Conservation (phyloP, 345 rosid species). For the Crucihimalaya himalaica region DNA sequence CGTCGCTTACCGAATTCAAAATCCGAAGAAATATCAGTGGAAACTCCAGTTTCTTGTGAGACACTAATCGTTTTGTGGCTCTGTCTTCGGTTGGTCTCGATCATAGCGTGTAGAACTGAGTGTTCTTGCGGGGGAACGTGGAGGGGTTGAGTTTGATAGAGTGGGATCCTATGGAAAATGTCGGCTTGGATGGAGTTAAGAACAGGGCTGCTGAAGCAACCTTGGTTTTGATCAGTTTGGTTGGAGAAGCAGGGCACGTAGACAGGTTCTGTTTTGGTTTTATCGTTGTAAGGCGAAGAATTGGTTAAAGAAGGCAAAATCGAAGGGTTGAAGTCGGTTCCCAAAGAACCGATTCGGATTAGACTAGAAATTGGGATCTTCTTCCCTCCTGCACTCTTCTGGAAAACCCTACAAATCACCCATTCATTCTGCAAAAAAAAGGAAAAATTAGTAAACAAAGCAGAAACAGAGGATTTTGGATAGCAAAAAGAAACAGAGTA, state of each 20-base stretch:
- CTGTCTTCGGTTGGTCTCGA: conserved; percentile 52
- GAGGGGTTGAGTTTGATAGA: conserved; percentile 42
- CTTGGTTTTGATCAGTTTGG: conserved; percentile 44
- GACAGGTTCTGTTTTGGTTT: conserved; percentile 48
- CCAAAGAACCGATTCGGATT: conserved; percentile 45
- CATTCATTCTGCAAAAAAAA: conserved; percentile 72
- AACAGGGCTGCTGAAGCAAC: conserved; percentile 43
- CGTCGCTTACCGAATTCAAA: conserved; percentile 51
- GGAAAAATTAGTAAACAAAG: background rate
- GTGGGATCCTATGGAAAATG: conserved; percentile 38
- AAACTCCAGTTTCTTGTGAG: conserved; percentile 62
- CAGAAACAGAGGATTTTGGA: conserved; percentile 9
- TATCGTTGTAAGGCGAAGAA: conserved; percentile 49
- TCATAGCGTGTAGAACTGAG: conserved; percentile 53
- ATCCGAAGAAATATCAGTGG: conserved; percentile 56
- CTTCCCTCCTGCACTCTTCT: conserved; percentile 74
- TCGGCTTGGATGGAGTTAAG: conserved; percentile 43
- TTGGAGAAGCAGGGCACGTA: conserved; percentile 99
- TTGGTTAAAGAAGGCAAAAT: conserved; percentile 72
- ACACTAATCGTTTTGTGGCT: conserved; percentile 55
- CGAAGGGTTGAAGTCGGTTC: conserved; percentile 51
- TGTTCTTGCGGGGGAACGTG: conserved; percentile 48
- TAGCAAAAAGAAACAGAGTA: conserved; percentile 20
- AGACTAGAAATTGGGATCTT: conserved; percentile 68
- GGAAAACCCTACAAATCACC: conserved; percentile 90